Evolutionary conservation across 2,329 filamentous ascomycete genomes (phyloP), one percentile per base, ranked within the genome.

Genomic region (Helotiales sp.): DNA sequence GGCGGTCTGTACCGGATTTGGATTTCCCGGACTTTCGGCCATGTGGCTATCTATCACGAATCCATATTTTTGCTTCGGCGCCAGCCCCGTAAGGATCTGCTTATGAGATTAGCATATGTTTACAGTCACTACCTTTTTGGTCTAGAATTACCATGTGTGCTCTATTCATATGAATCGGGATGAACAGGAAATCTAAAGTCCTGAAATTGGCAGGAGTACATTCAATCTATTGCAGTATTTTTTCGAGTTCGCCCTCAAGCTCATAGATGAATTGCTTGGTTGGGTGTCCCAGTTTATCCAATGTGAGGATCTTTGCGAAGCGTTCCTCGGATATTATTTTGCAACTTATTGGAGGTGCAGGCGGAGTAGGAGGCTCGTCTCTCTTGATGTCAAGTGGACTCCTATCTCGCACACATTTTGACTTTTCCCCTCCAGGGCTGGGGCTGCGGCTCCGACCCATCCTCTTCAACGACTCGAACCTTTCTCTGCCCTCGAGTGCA

Each of bases 101-200:
- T 5, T 17, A 40, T 15, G 13, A 40, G 13, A 17, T 40, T 17
- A 40, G 37, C 17, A 40, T 40, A 13, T n/a, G n/a, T n/a, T n/a
- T n/a, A n/a, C n/a, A n/a, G n/a, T n/a, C n/a, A n/a, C n/a, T n/a
- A n/a, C n/a, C n/a, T n/a, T n/a, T n/a, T 40, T 40, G 4, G 10
- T 10, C 13, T 15, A 40, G 13, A 40, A 11, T 40, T 4, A 40
- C 37, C 50, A 34, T 55, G 7, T 55, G 52, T 34, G 28, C 5
- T 10, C 10, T 5, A 1, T 13, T 22, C 11, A 34, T 11, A 11
- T 55, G 52, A 20, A 55, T 20, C 3, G 52, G 52, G 5, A 55
- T 55, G 28, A 55, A 55, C 28, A 37, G 28, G 8, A 34, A 55
- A 55, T 55, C 52, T 30, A 55, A 55, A 55, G 17, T 55, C n/a